Evolutionary conservation across 192 early-diverging fungal species (phyloP).

Genomic region (Backusella australiensis): DNA sequence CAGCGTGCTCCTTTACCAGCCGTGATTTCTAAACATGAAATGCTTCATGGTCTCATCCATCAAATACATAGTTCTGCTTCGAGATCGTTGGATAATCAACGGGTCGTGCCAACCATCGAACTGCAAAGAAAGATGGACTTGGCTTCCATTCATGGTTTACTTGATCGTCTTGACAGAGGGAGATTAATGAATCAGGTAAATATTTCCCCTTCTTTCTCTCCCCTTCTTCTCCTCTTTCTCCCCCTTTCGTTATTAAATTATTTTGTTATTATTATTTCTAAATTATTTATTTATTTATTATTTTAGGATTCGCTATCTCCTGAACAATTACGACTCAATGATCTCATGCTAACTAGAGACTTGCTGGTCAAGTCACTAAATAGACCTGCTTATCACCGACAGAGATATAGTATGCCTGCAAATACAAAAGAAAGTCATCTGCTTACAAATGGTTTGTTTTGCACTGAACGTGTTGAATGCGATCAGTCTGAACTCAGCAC

Average conservation of each 20-base stretch:
- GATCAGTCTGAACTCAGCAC: constrained; percentile 31
- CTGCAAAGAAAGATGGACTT: constrained; percentile 42
- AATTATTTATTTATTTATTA: neutral
- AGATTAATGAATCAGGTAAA: constrained; percentile 49
- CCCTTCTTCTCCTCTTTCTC: neutral
- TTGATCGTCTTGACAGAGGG: constrained; percentile 41
- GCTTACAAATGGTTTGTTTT: constrained; percentile 39
- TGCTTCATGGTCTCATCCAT: constrained; percentile 43
- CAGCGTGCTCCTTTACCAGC: constrained; percentile 29
- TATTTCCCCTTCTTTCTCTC: neutral
- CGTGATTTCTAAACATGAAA: constrained; percentile 21
- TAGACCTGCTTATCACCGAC: constrained; percentile 34
- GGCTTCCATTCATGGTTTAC: constrained; percentile 36
- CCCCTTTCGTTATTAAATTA: neutral
- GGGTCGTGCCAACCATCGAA: constrained; percentile 40
- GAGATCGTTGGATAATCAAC: constrained; percentile 45
- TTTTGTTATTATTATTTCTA: constrained; percentile 3
- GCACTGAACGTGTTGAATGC: constrained; percentile 42
- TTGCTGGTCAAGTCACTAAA: constrained; percentile 41
- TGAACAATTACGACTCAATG: constrained; percentile 45
- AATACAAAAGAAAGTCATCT: constrained; percentile 42
- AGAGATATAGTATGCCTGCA: constrained; percentile 43
- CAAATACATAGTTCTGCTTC: constrained; percentile 48
- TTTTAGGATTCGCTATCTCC: constrained; percentile 51
- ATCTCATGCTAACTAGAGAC: constrained; percentile 44